phyloP scores from a whole-genome alignment of 1,284 basidiomycete genomes.

The Takashimella tepidaria region DNA sequence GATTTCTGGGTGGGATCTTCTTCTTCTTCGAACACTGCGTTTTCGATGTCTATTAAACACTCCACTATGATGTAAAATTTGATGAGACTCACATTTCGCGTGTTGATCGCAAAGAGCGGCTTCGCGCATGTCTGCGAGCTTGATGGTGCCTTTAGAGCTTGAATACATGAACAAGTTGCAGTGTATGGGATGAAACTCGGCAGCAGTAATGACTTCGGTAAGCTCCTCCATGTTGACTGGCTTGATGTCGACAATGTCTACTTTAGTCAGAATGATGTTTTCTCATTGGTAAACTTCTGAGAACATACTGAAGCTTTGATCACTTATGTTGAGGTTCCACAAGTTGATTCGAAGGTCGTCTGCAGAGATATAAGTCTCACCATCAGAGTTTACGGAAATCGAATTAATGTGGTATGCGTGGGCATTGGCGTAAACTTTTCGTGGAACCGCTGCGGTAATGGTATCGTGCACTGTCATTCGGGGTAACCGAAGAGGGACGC shows the following conservation, averaged over 20 bases:
- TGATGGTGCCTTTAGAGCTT: slow-evolving; percentile 99
- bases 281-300: background rate
- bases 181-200: slow-evolving; percentile 95
- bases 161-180: slow-evolving; percentile 99
- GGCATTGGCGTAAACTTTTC: slow-evolving; percentile 98
- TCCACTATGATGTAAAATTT: too few species aligned
- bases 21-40: slow-evolving; percentile 90
- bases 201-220: slow-evolving; percentile 98
- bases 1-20: slow-evolving; percentile 96
- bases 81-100: slow-evolving; percentile 75
- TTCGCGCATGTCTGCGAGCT: slow-evolving; percentile 99
- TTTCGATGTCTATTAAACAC: background rate
- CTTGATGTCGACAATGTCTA: slow-evolving; percentile 99
- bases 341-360: slow-evolving; percentile 96
- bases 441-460: slow-evolving; percentile 95
- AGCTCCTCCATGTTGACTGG: slow-evolving; percentile 99
- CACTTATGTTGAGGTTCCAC: slow-evolving; percentile 97
- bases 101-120: slow-evolving; percentile 94
- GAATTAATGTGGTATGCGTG: slow-evolving; percentile 99
- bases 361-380: slow-evolving; percentile 98
- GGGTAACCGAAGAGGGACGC: slow-evolving; percentile 62
- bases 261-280: background rate
- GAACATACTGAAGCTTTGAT: slow-evolving; percentile 95
- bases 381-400: slow-evolving; percentile 98
- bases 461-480: slow-evolving; percentile 92